A percentile compares a stretch with the other conserved stretches of the same genome.
Evolutionary conservation across 2,329 filamentous ascomycete genomes (phyloP).

Genomic region (Emergomyces pasteurianus): DNA sequence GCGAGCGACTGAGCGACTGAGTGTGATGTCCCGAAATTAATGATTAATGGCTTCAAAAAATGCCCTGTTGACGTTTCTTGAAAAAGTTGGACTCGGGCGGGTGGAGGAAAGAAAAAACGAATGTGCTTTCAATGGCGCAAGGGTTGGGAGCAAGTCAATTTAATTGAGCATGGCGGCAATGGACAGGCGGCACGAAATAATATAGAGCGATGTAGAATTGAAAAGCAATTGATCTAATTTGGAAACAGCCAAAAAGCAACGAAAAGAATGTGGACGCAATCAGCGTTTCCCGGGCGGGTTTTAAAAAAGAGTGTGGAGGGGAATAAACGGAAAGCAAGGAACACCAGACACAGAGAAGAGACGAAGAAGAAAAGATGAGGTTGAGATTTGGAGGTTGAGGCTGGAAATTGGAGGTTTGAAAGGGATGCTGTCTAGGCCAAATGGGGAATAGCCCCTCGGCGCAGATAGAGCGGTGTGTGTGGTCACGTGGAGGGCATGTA

Average conservation of each 20-base stretch:
- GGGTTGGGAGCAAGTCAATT: not conserved
- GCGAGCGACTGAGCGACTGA: not conserved
- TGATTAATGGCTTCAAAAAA: not conserved
- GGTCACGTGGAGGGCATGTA: too few relatives aligned
- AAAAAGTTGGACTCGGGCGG: not conserved
- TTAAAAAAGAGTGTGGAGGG: not conserved
- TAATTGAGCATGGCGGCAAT: not conserved
- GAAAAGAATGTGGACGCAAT: conserved; percentile 2
- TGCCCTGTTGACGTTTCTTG: not conserved
- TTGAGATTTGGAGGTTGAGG: not conserved
- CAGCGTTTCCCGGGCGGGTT: not conserved
- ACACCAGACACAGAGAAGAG: not conserved
- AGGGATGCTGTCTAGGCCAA: not conserved
- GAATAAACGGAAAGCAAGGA: not conserved
- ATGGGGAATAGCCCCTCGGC: not conserved
- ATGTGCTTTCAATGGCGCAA: not conserved
- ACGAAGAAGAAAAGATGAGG: not conserved
- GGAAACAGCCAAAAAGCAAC: conserved; percentile 1
- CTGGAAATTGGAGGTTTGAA: too few relatives aligned
- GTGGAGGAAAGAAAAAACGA: not conserved
- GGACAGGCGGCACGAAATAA: not conserved
- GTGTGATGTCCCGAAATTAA: not conserved
- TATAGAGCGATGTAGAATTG: not conserved
- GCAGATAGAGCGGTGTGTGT: not conserved
- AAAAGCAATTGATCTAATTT: conserved; percentile 5